A percentile compares a stretch with the other conserved stretches of the same genome.
Conservation (phyloP, 176 grass and related monocot genomes). For the Ananas comosus region DNA sequence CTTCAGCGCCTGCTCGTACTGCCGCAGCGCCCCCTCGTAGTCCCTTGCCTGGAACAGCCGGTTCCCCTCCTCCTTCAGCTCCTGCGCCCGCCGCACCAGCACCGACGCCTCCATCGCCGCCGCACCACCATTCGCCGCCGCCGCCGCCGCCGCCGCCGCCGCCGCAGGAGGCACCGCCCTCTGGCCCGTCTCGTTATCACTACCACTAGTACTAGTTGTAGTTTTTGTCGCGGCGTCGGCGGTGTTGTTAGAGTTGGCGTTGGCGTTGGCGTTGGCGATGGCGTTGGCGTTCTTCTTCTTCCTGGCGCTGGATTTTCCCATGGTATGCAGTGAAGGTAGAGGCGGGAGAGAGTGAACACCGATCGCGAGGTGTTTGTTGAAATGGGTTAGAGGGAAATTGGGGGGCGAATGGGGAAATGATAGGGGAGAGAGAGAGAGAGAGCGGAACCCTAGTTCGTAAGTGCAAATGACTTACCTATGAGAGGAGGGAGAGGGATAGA, state of each 20-base stretch:
- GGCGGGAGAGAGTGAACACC: not conserved
- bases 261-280: slow-evolving; percentile 3
- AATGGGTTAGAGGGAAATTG: not conserved
- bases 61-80: slow-evolving; percentile 94
- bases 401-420: not conserved
- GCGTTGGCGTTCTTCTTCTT: slow-evolving; percentile 54
- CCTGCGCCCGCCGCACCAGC: slow-evolving; percentile 68
- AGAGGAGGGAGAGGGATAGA: too few relatives aligned
- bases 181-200: not conserved
- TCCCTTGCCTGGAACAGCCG: slow-evolving; percentile 85
- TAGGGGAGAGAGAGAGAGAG: slow-evolving; percentile 2
- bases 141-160: slow-evolving; percentile 9
- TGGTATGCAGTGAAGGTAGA: slow-evolving; percentile 18
- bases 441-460: slow-evolving; percentile 20
- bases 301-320: slow-evolving; percentile 84
- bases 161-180: not conserved
- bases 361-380: not conserved
- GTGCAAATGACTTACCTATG: too few relatives aligned
- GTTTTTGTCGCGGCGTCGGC: slow-evolving; percentile 1
- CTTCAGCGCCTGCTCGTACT: slow-evolving; percentile 82
- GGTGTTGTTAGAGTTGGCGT: slow-evolving; percentile 1
- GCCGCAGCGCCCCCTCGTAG: slow-evolving; percentile 60
- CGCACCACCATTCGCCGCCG: not conserved
- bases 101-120: slow-evolving; percentile 28
- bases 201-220: slow-evolving; percentile 1